A percentile compares a stretch with the other conserved stretches of the same genome.
Evolutionary conservation across 2,329 filamentous ascomycete species (phyloP).

Genomic region (Lasiodiplodia sp.): DNA sequence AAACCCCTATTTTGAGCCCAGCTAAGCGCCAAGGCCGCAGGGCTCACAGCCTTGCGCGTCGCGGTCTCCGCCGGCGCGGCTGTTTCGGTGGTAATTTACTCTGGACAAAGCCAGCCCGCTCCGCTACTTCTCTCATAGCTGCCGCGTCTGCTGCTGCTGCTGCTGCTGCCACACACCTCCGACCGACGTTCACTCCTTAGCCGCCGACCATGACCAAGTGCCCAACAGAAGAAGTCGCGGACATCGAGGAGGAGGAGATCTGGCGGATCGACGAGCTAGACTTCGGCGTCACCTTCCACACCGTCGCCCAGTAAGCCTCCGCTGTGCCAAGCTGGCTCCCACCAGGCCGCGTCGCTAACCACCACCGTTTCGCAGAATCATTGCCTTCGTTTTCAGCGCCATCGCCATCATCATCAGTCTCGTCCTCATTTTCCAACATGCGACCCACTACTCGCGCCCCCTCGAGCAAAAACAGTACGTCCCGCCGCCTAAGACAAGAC

Average conservation of each 20-base stretch:
- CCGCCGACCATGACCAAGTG: slow-evolving; percentile 33
- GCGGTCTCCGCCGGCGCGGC: slow-evolving; percentile 20
- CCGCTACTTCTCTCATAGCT: slow-evolving; percentile 16
- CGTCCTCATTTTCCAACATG: slow-evolving; percentile 64
- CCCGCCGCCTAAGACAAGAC: neutral
- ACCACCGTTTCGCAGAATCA: slow-evolving; percentile 36
- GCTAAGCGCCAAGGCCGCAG: slow-evolving; percentile 23
- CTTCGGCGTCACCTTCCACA: slow-evolving; percentile 29
- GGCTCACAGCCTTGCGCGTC: slow-evolving; percentile 25
- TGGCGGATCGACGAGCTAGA: slow-evolving; percentile 27
- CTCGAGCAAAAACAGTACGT: slow-evolving; percentile 66
- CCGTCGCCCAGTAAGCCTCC: slow-evolving; percentile 26
- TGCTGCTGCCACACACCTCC: slow-evolving; percentile 27
- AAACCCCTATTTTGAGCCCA: slow-evolving; percentile 24
- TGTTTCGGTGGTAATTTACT: slow-evolving; percentile 28
- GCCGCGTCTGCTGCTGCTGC: slow-evolving; percentile 17
- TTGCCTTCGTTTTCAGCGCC: slow-evolving; percentile 61
- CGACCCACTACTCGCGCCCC: slow-evolving; percentile 66
- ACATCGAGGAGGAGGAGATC: slow-evolving; percentile 40
- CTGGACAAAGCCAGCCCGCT: slow-evolving; percentile 26
- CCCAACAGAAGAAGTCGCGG: slow-evolving; percentile 43
- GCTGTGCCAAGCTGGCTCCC: slow-evolving; percentile 13
- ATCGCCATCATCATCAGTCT: slow-evolving; percentile 60
- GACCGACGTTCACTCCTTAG: slow-evolving; percentile 29
- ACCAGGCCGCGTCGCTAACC: slow-evolving; percentile 2